phyloP scores from a whole-genome alignment of 1,139 yeast species.

The Pichiaceae sp. region DNA sequence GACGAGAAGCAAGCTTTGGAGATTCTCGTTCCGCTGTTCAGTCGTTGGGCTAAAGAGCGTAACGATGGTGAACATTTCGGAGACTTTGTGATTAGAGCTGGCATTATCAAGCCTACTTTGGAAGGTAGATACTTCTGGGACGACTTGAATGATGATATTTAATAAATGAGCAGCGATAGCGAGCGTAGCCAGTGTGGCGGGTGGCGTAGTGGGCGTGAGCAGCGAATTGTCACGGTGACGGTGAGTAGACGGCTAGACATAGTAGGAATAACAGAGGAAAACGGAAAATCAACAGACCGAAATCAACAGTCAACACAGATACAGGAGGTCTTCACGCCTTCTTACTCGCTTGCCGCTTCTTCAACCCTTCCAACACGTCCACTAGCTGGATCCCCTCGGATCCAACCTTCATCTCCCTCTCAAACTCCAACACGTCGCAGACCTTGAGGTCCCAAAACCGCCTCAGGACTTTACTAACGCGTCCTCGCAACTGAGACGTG shows the following conservation, averaged over 20 bases:
- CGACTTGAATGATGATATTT: constrained; percentile 74
- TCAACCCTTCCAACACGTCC: constrained; percentile 21
- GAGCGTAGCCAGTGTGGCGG: too few species aligned
- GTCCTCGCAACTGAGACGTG: constrained; percentile 24
- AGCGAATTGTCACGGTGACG: too few species aligned
- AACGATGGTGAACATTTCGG: constrained; percentile 91
- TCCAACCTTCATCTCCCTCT: constrained; percentile 28
- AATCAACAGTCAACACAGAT: not conserved
- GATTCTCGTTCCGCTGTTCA: constrained; percentile 75
- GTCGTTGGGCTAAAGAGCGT: constrained; percentile 91
- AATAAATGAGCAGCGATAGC: too few species aligned
- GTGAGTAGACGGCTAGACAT: too few species aligned
- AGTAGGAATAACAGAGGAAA: too few species aligned
- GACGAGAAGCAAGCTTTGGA: constrained; percentile 83
- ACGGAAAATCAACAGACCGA: too few species aligned
- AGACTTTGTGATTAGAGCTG: constrained; percentile 81
- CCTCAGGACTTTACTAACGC: constrained; percentile 32
- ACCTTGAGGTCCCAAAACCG: constrained; percentile 33
- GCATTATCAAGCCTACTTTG: constrained; percentile 76
- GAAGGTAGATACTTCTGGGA: constrained; percentile 96
- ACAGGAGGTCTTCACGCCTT: not conserved
- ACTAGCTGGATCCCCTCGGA: constrained; percentile 25
- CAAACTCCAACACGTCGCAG: constrained; percentile 31
- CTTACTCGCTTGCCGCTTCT: not conserved
- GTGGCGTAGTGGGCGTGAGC: too few species aligned